Evolutionary conservation across 768 basidiomycete species (phyloP), one percentile per base, ranked within the genome.

Genomic region (Suillus sp.): DNA sequence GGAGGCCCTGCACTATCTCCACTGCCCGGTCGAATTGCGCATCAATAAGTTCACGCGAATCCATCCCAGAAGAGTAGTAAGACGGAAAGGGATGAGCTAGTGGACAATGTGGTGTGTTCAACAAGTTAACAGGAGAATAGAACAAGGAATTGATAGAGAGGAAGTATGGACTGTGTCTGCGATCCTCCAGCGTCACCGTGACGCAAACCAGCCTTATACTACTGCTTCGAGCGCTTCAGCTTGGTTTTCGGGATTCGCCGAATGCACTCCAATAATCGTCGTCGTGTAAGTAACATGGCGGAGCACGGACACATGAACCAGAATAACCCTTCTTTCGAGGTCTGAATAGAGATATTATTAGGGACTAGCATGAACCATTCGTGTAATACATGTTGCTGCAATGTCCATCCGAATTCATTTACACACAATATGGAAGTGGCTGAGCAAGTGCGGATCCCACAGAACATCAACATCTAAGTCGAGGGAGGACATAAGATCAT

Each of bases 11-110:
- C 4, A 97, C 90, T 61, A 98, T 96, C 75, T 96, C 90, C 11
- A 98, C 95, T 4, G 96, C 95, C 34, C 95, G 86, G 79, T 94
- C 87, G 76, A 98, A 98, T 75, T 96, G 94, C 56, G 85, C 84
- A 67, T 92, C 88, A 67, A 93, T 89, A 67, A 89, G 83, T 71
- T 84, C 81, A 51, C 78, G 82, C 30, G 89, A 85, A 61, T 86
- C 81, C 89, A 90, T 90, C 65, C 50, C 58, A 54, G 38, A 34
- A 30, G n/a, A 38, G 25, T 4, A 5, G 22, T 4, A 37, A 37
- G 10, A 62, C 62, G 11, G 20, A 18, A 43, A 35, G 58, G 61
- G 13, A 38, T 38, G 16, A 10, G 5, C 18, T 20, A 40, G 56
- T 27, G 25, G 6, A 40, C 2, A 40, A 57, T 57, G 25, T 6